Percentiles rank a stretch among this genome's conserved stretches.
These are phyloP conservation scores for Exophiala alcalophila DNA, from an alignment of 2,329 filamentous ascomycete genomes.

Conservation along the genomic window DNA sequence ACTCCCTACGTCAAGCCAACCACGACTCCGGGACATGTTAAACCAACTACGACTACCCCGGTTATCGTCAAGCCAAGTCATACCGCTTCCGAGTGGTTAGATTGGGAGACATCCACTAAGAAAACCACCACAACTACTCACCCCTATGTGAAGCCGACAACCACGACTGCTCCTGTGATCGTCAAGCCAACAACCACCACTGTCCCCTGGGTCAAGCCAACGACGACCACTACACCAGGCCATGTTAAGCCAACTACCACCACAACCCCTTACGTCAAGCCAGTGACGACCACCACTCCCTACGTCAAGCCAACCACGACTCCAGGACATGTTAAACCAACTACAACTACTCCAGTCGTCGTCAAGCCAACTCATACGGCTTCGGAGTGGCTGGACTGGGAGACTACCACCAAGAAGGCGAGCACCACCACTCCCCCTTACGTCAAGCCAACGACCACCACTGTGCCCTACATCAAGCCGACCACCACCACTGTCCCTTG, in stretches of 20 bases:
- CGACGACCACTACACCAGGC: no score
- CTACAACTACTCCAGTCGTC: no score
- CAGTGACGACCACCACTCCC: background rate
- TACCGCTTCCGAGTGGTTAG: constrained; percentile 3
- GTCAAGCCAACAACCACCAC: background rate
- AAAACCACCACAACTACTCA: background rate
- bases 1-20: no score
- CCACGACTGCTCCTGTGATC: background rate
- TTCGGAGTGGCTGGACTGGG: constrained; percentile 1
- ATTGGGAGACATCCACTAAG: background rate
- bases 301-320: background rate
- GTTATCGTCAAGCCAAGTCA: no score
- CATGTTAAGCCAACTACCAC: background rate
- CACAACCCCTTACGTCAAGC: no score
- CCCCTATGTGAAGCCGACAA: background rate
- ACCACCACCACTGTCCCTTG: constrained; percentile 3
- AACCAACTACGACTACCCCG: no score
- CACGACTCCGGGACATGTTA: no score
- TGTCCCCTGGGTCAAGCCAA: no score
- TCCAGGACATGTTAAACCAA: no score
- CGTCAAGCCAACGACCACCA: background rate
- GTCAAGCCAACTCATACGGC: no score
- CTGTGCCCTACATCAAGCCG: background rate
- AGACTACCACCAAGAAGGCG: background rate
- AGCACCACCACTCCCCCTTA: background rate